Evolutionary conservation across 768 basidiomycete genomes (phyloP).

Genomic region (Chalciporus pseudorubinellus): DNA sequence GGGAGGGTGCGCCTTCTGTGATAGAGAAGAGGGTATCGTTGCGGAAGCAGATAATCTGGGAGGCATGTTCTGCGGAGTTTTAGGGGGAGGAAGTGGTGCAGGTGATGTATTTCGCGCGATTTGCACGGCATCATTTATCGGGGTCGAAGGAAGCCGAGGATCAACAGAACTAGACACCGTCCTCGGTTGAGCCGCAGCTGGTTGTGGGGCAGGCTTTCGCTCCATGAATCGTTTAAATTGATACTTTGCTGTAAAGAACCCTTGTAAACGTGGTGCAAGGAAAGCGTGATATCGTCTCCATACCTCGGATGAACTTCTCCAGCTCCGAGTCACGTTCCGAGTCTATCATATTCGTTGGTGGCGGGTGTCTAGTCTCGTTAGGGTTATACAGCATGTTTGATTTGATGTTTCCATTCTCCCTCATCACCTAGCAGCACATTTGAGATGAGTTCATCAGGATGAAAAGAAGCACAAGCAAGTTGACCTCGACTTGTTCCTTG

Average conservation of each 20-base stretch:
- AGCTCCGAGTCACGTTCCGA: conserved; percentile 84
- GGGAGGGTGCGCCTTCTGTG: conserved; percentile 16
- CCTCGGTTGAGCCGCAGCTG: conserved; percentile 42
- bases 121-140: conserved; percentile 7
- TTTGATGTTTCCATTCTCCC: conserved; percentile 72
- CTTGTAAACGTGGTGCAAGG: not conserved
- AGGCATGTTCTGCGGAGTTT: conserved; percentile 27
- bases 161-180: conserved; percentile 32
- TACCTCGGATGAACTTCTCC: conserved; percentile 87
- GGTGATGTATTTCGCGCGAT: conserved; percentile 20
- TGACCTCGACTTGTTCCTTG: conserved; percentile 84
- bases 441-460: conserved; percentile 6
- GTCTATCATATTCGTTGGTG: conserved; percentile 76
- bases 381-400: conserved; percentile 83
- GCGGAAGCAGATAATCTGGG: conserved; percentile 14
- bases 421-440: conserved; percentile 61
- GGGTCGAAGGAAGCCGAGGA: conserved; percentile 15
- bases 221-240: conserved; percentile 70
- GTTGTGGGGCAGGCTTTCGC: conserved; percentile 39
- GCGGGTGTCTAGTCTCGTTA: conserved; percentile 77
- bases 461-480: conserved; percentile 19
- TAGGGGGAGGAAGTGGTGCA: conserved; percentile 27
- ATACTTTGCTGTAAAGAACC: conserved; percentile 62
- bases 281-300: conserved; percentile 14
- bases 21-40: conserved; percentile 7